Base-by-base conservation (phyloP, 768 basidiomycete species). In the Harrya chromipes region DNA sequence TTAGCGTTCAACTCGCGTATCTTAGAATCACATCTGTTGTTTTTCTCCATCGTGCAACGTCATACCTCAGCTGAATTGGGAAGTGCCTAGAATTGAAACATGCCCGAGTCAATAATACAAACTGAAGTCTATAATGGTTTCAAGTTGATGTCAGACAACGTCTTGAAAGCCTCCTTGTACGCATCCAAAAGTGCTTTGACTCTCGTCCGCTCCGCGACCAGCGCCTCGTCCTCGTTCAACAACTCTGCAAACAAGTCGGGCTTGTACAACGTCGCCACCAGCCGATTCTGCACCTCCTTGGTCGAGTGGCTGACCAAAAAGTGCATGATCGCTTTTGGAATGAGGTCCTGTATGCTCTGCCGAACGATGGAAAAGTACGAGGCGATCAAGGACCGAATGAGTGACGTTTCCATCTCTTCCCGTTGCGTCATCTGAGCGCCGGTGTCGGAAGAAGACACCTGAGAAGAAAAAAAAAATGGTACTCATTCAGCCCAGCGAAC, bases 271-370 rank as follows among this genome's bases (percentile, higher is more conserved):
- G 87, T 77, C 27, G 94, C 82, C n/a, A 99, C 97, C 27, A 99
- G 77, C 19, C 97, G 83, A 66, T 97, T 97, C 71, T 98, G 97
- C 21, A 99, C 92, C 16, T 93, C 89, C 65, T 97, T 89, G 39
- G 92, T 86, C n/a, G 94, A 94, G 64, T 90, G 80, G 71, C 97
- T 98, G 64, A 99, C 95, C 54, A 98, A 80, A 59, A 94, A 82
- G 72, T 97, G 95, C 95, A 98, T 97, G 73, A 97, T 87, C 19
- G 94, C 93, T 71, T 99, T 99, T 29, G 97, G 97, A 17, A 99
- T 82, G 48, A 97, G 78, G 68, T 99, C 97, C 58, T 97, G 92
- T 55, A 99, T 97, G 64, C 87, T 91, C 69, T 98, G 94, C 37
- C 97, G 86, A 20, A 94, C 89, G 64, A 99, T 98, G 51, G 82